Percentiles rank a stretch among this genome's conserved stretches.
Conservation (phyloP, 768 basidiomycete species). For the Termitomyces sp. region DNA sequence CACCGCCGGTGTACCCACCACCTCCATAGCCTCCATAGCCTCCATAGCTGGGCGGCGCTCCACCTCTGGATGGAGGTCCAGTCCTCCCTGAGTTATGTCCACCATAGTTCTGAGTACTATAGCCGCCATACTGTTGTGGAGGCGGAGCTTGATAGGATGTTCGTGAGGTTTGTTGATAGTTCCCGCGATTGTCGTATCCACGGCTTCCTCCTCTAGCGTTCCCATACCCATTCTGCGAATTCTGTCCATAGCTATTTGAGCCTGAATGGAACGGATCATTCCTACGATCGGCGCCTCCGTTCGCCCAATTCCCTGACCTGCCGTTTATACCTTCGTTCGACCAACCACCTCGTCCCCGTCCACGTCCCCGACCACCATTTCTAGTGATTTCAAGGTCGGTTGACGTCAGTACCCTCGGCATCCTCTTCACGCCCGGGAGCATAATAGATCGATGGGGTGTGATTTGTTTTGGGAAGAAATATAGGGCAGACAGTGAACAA, state of each 20-base stretch:
- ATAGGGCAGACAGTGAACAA: slow-evolving; percentile 80
- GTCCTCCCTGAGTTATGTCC: slow-evolving; percentile 25
- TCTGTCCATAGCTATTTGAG: slow-evolving; percentile 32
- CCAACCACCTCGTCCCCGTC: slow-evolving; percentile 40
- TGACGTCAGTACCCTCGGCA: slow-evolving; percentile 57
- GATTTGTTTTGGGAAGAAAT: slow-evolving; percentile 86
- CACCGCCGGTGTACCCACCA: slow-evolving; percentile 14
- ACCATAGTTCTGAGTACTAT: slow-evolving; percentile 27
- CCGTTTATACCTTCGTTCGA: slow-evolving; percentile 15
- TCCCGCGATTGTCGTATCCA: slow-evolving; percentile 29
- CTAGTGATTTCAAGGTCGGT: slow-evolving; percentile 72
- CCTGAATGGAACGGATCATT: slow-evolving; percentile 49
- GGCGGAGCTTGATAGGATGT: slow-evolving; percentile 27
- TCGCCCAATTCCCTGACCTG: slow-evolving; percentile 24
- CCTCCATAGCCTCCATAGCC: slow-evolving; percentile 28
- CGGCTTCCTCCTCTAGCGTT: slow-evolving; percentile 24
- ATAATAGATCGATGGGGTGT: slow-evolving; percentile 83
- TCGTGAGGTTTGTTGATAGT: slow-evolving; percentile 34
- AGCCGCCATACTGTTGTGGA: slow-evolving; percentile 31
- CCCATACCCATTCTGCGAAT: slow-evolving; percentile 23
- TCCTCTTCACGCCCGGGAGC: slow-evolving; percentile 66
- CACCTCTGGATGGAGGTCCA: slow-evolving; percentile 23
- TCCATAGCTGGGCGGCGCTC: slow-evolving; percentile 4
- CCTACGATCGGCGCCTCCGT: slow-evolving; percentile 32
- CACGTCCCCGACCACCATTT: slow-evolving; percentile 47